A percentile compares a stretch with the other conserved stretches of the same genome.
phyloP scores from a whole-genome alignment of 1,139 yeast species.

The Kluyveromyces marxianus region DNA sequence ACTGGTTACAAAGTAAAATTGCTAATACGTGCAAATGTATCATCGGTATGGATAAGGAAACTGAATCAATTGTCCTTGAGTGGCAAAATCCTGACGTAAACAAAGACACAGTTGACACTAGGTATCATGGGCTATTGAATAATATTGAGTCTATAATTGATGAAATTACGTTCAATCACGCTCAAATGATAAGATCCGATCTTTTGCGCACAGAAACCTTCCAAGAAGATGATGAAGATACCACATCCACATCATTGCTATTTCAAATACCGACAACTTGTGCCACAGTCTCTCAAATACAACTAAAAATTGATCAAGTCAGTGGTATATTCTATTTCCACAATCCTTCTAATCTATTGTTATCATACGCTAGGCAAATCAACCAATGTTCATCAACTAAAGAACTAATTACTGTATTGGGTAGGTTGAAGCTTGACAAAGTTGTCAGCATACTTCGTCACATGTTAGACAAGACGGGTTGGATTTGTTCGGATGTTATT shows the following conservation, averaged over 20 bases:
- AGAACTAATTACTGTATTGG: slow-evolving; percentile 31
- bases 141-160: slow-evolving; percentile 32
- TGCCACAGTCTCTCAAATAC: slow-evolving; percentile 31
- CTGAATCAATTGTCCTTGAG: slow-evolving; percentile 45
- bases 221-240: slow-evolving; percentile 29
- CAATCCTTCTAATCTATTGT: slow-evolving; percentile 39
- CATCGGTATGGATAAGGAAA: slow-evolving; percentile 51
- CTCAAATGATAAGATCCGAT: slow-evolving; percentile 26
- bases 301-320: slow-evolving; percentile 34
- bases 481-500: slow-evolving; percentile 55
- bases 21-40: slow-evolving; percentile 49
- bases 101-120: slow-evolving; percentile 10
- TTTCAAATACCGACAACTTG: slow-evolving; percentile 31
- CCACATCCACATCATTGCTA: slow-evolving; percentile 23
- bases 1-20: slow-evolving; percentile 54
- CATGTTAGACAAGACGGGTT: slow-evolving; percentile 55
- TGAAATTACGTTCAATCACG: slow-evolving; percentile 31
- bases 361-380: slow-evolving; percentile 33
- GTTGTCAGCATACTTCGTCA: slow-evolving; percentile 45
- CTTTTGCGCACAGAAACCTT: slow-evolving; percentile 24
- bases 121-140: slow-evolving; percentile 27
- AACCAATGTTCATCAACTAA: slow-evolving; percentile 32
- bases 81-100: slow-evolving; percentile 41
- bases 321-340: slow-evolving; percentile 42
- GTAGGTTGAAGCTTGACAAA: slow-evolving; percentile 46